phyloP scores from a whole-genome alignment of 129 eudicot genomes.

The Apium graveolens region DNA sequence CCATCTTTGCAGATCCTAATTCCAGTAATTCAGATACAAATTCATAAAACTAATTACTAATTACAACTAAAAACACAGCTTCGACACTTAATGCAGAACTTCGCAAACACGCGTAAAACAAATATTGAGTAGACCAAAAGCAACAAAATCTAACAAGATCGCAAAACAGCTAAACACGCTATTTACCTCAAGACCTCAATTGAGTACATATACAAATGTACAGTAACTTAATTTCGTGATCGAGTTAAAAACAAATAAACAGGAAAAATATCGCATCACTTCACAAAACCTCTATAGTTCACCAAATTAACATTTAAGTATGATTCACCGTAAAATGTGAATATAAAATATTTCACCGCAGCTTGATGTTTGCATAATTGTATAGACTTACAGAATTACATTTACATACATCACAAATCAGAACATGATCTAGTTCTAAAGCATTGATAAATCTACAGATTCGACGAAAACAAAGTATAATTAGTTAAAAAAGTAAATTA shows the following conservation, averaged over 20 bases:
- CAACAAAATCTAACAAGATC: not conserved
- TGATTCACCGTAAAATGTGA: too few relatives aligned
- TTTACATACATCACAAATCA: not conserved
- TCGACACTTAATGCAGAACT: too few relatives aligned
- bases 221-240: not conserved
- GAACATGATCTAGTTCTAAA: not conserved
- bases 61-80: not conserved
- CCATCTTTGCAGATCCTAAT: conserved; percentile 37
- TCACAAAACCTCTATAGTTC: too few relatives aligned
- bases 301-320: too few relatives aligned
- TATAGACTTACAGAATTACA: not conserved
- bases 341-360: too few relatives aligned
- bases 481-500: not conserved
- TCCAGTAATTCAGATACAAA: not conserved
- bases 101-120: not conserved
- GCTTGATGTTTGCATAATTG: too few relatives aligned
- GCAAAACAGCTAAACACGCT: not conserved
- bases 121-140: not conserved
- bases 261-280: not conserved
- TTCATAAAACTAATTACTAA: not conserved
- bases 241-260: not conserved
- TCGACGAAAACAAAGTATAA: not conserved
- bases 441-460: not conserved
- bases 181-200: not conserved
- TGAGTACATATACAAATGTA: too few relatives aligned